A percentile compares a stretch with the other conserved stretches of the same genome.
Evolutionary conservation across 176 grass and related monocot genomes (phyloP).

Genomic region (Zoysia japonica): DNA sequence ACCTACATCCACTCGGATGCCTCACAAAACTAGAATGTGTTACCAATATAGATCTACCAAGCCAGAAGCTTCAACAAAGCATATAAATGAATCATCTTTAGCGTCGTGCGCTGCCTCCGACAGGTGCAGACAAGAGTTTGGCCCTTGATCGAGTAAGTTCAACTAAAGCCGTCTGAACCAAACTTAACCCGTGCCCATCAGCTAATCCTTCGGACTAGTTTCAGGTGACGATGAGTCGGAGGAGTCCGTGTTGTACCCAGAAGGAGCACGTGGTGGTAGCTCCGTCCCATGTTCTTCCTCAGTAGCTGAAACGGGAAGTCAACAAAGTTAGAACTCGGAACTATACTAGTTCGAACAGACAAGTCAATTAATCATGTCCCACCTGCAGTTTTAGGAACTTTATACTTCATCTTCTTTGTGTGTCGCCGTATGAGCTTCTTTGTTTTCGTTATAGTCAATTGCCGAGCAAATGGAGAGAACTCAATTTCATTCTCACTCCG

Average conservation of each 20-base stretch:
- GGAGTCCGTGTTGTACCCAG: slow-evolving; percentile 36
- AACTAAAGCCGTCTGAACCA: slow-evolving; percentile 19
- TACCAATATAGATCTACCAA: not conserved
- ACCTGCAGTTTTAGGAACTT: slow-evolving; percentile 56
- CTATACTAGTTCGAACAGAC: not conserved
- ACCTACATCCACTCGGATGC: slow-evolving; percentile 3
- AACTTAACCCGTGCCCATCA: not conserved
- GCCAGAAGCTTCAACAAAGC: slow-evolving; percentile 17
- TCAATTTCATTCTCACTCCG: slow-evolving; percentile 84
- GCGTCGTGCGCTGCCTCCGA: not conserved
- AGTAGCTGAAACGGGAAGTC: slow-evolving; percentile 39
- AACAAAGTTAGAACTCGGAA: not conserved
- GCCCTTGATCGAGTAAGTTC: not conserved
- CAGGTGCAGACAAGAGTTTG: not conserved
- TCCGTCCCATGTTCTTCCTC: slow-evolving; percentile 41
- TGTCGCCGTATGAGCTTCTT: slow-evolving; percentile 88
- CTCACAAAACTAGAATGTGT: not conserved
- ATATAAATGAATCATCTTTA: not conserved
- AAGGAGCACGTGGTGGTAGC: slow-evolving; percentile 44
- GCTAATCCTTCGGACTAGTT: slow-evolving; percentile 41
- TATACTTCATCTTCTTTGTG: slow-evolving; percentile 77
- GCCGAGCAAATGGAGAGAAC: slow-evolving; percentile 90
- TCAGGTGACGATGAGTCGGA: slow-evolving; percentile 20
- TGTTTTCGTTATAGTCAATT: slow-evolving; percentile 85
- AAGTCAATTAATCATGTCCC: slow-evolving; percentile 20